Percentiles rank a stretch among this genome's conserved stretches.
These are phyloP conservation scores for Vitis cinerea DNA, from an alignment of 164 flowering plant genomes.

Conservation along the genomic window DNA sequence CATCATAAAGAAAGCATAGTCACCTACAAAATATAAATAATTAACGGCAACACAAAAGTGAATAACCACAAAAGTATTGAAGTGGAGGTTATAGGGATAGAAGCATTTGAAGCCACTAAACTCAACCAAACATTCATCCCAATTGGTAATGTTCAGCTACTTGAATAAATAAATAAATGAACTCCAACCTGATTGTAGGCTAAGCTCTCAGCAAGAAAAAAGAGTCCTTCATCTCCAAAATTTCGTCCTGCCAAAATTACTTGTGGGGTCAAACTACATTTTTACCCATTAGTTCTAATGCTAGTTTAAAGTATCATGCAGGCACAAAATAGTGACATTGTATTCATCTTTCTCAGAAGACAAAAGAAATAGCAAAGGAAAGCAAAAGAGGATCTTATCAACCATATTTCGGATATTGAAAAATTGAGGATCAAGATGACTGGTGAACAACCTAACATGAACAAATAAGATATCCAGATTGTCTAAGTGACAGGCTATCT, in stretches of 20 bases:
- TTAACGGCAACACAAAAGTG: neutral
- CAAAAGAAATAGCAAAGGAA: neutral
- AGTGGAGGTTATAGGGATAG: too few species aligned
- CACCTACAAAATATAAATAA: too few species aligned
- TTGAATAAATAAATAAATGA: neutral
- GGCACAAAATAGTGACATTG: neutral
- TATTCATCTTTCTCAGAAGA: neutral
- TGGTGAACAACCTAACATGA: neutral
- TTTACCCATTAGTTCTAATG: neutral
- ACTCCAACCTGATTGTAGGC: slow-evolving; percentile 78
- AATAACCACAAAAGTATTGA: too few species aligned
- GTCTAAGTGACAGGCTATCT: neutral
- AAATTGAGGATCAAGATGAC: neutral
- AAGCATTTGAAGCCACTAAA: too few species aligned
- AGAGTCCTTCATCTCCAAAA: slow-evolving; percentile 94
- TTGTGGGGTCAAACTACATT: neutral
- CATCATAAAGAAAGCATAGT: neutral
- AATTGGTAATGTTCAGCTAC: too few species aligned
- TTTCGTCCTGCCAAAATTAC: slow-evolving; percentile 58
- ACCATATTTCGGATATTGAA: neutral
- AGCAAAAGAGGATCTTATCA: neutral
- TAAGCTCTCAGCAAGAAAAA: slow-evolving; percentile 93
- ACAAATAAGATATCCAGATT: neutral
- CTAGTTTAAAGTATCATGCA: neutral
- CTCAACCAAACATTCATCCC: too few species aligned